These are phyloP conservation scores for Hypoxylon sp. DNA, from an alignment of 2,329 filamentous ascomycete species.

Conservation along the genomic window DNA sequence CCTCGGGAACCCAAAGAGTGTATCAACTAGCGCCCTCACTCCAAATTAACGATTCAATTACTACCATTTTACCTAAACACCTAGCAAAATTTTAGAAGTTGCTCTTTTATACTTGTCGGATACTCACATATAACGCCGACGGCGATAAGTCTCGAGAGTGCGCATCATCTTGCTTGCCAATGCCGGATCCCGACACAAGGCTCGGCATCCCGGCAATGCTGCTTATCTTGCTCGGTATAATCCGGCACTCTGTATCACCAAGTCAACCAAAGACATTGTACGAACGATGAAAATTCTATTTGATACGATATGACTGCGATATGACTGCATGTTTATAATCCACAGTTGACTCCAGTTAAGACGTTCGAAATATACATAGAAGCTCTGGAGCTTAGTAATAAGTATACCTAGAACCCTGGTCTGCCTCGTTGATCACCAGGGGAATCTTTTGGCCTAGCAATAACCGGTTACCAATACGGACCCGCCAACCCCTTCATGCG, in stretches of 20 bases:
- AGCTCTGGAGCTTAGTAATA: slow-evolving; percentile 26
- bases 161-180: slow-evolving; percentile 1
- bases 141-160: slow-evolving; percentile 4
- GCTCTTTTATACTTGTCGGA: too few species aligned
- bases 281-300: slow-evolving; percentile 3
- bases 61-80: too few species aligned
- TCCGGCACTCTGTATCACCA: slow-evolving; percentile 10
- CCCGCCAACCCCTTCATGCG: slow-evolving; percentile 25
- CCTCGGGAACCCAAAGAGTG: too few species aligned
- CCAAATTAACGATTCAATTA: too few species aligned
- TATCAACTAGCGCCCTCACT: too few species aligned
- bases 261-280: not conserved
- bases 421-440: slow-evolving; percentile 26
- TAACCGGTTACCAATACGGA: slow-evolving; percentile 8
- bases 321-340: slow-evolving; percentile 1
- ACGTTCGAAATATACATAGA: not conserved
- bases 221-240: slow-evolving; percentile 13
- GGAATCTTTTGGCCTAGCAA: slow-evolving; percentile 39
- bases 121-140: slow-evolving; percentile 3
- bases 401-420: slow-evolving; percentile 5
- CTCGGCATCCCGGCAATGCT: slow-evolving; percentile 14
- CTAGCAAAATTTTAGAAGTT: too few species aligned
- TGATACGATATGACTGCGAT: not conserved
- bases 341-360: not conserved
- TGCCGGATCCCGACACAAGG: slow-evolving; percentile 10